phyloP scores from a whole-genome alignment of 176 grass and related monocot genomes.

The Triticum turgidum region DNA sequence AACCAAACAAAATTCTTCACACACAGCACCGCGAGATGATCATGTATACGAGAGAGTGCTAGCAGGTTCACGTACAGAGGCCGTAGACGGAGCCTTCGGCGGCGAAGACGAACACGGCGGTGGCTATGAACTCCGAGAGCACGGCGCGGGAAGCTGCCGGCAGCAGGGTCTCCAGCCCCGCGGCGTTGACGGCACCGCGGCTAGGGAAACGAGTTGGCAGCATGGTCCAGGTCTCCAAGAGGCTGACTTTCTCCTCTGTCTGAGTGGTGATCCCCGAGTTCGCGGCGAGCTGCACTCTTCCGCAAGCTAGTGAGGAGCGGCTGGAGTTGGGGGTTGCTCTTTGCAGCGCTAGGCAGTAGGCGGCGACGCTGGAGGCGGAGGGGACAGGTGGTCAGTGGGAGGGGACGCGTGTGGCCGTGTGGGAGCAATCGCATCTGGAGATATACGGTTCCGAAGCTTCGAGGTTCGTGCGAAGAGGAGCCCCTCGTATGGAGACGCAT shows the following conservation, averaged over 20 bases:
- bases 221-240: conserved; percentile 29
- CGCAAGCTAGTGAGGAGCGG: neutral
- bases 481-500: no score
- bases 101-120: conserved; percentile 82
- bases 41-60: neutral
- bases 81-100: conserved; percentile 75
- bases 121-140: conserved; percentile 78
- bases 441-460: neutral
- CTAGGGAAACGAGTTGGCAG: conserved; percentile 23
- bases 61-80: conserved; percentile 42
- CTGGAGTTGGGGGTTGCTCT: neutral
- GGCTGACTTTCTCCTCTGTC: neutral
- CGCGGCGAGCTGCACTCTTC: neutral
- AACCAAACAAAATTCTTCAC: neutral
- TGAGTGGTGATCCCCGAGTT: neutral
- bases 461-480: neutral
- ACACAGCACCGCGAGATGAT: neutral
- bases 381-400: conserved; percentile 27
- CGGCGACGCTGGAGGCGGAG: neutral
- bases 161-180: conserved; percentile 35
- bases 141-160: conserved; percentile 54
- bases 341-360: neutral
- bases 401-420: conserved; percentile 27
- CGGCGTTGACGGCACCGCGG: neutral
- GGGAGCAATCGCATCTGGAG: neutral